A percentile compares a stretch with the other conserved stretches of the same genome.
Evolutionary conservation across 2,329 filamentous ascomycete genomes (phyloP).

Genomic region (Juglanconis oblonga): DNA sequence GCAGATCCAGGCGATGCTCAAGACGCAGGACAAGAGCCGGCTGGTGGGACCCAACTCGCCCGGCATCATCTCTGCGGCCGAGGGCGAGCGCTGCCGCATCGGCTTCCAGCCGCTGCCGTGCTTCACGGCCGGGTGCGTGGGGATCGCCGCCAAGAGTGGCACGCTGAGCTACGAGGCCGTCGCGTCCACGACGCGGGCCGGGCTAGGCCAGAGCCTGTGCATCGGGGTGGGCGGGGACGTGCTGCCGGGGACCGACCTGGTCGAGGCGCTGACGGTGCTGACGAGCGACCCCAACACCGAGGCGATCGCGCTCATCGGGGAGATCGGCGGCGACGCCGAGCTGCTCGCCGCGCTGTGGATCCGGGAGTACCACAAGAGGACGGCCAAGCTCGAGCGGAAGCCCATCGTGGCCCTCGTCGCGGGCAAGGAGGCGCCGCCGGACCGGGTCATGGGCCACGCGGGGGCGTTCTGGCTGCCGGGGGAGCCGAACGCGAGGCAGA

Average conservation of each 20-base stretch:
- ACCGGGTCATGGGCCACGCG: constrained; percentile 74
- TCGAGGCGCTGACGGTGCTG: constrained; percentile 67
- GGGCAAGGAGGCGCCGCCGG: constrained; percentile 60
- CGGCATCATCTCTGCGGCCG: constrained; percentile 73
- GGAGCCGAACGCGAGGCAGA: constrained; percentile 62
- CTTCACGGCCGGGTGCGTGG: constrained; percentile 68
- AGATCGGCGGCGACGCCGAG: constrained; percentile 68
- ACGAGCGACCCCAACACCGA: constrained; percentile 65
- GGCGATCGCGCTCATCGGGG: constrained; percentile 69
- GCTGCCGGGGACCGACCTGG: constrained; percentile 70
- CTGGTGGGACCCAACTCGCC: constrained; percentile 80
- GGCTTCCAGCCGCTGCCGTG: constrained; percentile 76
- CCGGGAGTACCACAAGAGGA: constrained; percentile 57
- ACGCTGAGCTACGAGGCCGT: constrained; percentile 80
- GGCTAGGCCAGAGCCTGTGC: constrained; percentile 73
- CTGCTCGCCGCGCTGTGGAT: constrained; percentile 74
- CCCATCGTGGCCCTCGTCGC: constrained; percentile 72
- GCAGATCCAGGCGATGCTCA: constrained; percentile 65
- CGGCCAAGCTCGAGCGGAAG: constrained; percentile 54
- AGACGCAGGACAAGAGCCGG: constrained; percentile 68
- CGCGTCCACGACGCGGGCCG: constrained; percentile 69
- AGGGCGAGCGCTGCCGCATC: constrained; percentile 62
- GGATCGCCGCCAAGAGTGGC: constrained; percentile 77
- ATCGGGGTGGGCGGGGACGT: constrained; percentile 77
- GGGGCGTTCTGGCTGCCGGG: constrained; percentile 69